These are phyloP conservation scores for Microascus cirrosus DNA, from an alignment of 2,329 filamentous ascomycete genomes.

Conservation along the genomic window DNA sequence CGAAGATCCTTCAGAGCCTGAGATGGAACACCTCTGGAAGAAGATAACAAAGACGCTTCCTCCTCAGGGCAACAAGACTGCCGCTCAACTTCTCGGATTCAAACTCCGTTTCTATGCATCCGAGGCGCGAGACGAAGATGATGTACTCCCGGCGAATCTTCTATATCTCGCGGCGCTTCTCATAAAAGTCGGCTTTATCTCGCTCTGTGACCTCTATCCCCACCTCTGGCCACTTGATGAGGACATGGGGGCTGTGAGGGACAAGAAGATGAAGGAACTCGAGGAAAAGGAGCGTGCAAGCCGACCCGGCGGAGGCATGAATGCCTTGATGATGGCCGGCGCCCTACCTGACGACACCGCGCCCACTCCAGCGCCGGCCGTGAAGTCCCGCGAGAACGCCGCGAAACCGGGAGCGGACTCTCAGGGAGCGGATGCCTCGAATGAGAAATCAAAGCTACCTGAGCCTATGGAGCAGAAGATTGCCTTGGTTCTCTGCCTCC, in stretches of 20 bases:
- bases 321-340: slow-evolving; percentile 79
- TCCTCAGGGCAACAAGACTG: slow-evolving; percentile 77
- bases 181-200: slow-evolving; percentile 96
- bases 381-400: slow-evolving; percentile 32
- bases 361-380: slow-evolving; percentile 30
- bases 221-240: slow-evolving; percentile 83
- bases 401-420: slow-evolving; percentile 30
- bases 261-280: slow-evolving; percentile 62
- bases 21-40: slow-evolving; percentile 63
- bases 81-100: slow-evolving; percentile 91
- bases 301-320: slow-evolving; percentile 60
- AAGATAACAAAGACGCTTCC: slow-evolving; percentile 69
- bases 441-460: slow-evolving; percentile 43
- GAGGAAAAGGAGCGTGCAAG: slow-evolving; percentile 64
- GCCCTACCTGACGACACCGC: slow-evolving; percentile 74
- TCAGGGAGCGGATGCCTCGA: slow-evolving; percentile 16
- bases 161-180: slow-evolving; percentile 85
- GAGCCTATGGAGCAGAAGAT: slow-evolving; percentile 85
- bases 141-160: slow-evolving; percentile 80
- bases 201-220: slow-evolving; percentile 78
- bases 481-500: slow-evolving; percentile 67
- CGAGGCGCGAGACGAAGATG: slow-evolving; percentile 58
- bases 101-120: slow-evolving; percentile 94
- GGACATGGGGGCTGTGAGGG: slow-evolving; percentile 64
- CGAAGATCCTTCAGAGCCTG: slow-evolving; percentile 25